phyloP scores from a whole-genome alignment of 139 green algal genomes.

The Chlorokybus atmophyticus region DNA sequence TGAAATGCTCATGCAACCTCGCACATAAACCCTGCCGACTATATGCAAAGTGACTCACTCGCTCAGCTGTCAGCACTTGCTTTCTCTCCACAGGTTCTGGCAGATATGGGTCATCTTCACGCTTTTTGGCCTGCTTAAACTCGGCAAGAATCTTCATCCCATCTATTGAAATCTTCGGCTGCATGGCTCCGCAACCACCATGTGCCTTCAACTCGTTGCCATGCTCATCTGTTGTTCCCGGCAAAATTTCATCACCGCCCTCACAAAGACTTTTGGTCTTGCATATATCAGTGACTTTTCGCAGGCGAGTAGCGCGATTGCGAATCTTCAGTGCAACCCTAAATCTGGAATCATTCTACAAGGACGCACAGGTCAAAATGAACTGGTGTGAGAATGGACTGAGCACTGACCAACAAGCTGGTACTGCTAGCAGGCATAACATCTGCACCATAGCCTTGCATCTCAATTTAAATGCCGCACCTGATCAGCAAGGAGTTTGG shows the following conservation, averaged over 20 bases:
- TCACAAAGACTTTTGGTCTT: constrained; percentile 28
- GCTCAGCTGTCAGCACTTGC: constrained; percentile 70
- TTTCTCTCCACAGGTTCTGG: constrained; percentile 26
- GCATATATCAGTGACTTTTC: constrained; percentile 27
- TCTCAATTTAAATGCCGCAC: constrained; percentile 38
- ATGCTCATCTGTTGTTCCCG: too few species aligned
- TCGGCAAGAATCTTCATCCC: constrained; percentile 77
- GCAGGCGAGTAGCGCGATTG: constrained; percentile 49
- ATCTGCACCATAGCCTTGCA: too few species aligned
- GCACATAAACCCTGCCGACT: too few species aligned
- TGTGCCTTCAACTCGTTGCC: not conserved
- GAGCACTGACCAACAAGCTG: too few species aligned
- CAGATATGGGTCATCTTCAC: constrained; percentile 39
- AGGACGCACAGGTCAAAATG: not conserved
- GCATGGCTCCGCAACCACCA: constrained; percentile 45
- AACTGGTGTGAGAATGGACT: constrained; percentile 4
- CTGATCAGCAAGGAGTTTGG: constrained; percentile 69
- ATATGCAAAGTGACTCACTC: constrained; percentile 21
- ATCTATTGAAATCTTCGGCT: constrained; percentile 75
- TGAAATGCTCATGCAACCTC: not conserved
- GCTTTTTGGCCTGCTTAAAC: constrained; percentile 62
- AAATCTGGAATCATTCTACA: constrained; percentile 41
- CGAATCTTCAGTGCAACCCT: constrained; percentile 37
- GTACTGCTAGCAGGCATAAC: too few species aligned
- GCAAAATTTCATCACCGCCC: too few species aligned